Evolutionary conservation across 352 stramenopile genomes (phyloP).

Genomic region (Aphanomyces euteiches): DNA sequence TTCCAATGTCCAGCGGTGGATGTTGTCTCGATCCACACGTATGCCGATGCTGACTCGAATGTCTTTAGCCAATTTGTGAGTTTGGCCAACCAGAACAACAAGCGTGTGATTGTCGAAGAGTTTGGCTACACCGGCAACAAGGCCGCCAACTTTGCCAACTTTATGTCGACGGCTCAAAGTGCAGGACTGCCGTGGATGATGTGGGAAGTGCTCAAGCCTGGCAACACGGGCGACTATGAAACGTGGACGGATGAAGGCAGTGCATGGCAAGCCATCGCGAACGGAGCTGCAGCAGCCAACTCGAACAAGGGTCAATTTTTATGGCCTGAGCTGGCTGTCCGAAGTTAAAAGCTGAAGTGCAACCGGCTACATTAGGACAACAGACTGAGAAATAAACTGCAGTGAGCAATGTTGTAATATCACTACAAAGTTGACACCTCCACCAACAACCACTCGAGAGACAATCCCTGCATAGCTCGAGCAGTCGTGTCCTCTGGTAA

Average conservation of each 20-base stretch:
- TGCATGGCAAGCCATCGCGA: not conserved
- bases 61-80: not conserved
- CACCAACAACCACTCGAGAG: too few relatives aligned
- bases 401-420: too few relatives aligned
- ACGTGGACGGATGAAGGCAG: conserved; percentile 14
- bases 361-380: too few relatives aligned
- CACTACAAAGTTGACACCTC: too few relatives aligned
- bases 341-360: too few relatives aligned
- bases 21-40: conserved; percentile 24
- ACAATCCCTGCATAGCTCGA: too few relatives aligned
- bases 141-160: not conserved
- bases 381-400: too few relatives aligned
- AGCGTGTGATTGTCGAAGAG: conserved; percentile 24
- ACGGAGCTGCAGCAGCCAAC: not conserved
- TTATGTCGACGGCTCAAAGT: conserved; percentile 5
- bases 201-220: conserved; percentile 21
- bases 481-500: too few relatives aligned
- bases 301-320: not conserved
- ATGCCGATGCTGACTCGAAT: conserved; percentile 1
- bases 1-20: conserved; percentile 7
- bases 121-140: conserved; percentile 21
- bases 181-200: conserved; percentile 18
- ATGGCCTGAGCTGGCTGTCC: conserved; percentile 22
- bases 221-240: conserved; percentile 17
- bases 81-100: conserved; percentile 16